These are phyloP conservation scores for Skeletonema grethae DNA, from an alignment of 108 stramenopile species.

Conservation along the genomic window DNA sequence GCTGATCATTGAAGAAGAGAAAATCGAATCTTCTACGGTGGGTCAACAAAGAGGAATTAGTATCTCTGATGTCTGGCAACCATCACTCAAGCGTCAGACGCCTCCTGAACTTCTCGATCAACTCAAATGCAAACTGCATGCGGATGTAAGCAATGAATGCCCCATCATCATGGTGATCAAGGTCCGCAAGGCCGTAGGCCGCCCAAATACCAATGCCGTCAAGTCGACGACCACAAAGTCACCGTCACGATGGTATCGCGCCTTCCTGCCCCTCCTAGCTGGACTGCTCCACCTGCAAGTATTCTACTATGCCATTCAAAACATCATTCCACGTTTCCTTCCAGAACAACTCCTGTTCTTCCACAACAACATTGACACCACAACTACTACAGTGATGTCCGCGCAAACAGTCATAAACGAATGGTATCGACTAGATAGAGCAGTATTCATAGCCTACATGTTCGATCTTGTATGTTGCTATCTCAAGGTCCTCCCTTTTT, in stretches of 20 bases:
- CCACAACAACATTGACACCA: neutral
- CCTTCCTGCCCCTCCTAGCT: constrained; percentile 17
- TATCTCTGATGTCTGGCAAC: too few relatives aligned
- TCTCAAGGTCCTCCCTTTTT: constrained; percentile 28
- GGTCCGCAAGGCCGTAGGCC: neutral
- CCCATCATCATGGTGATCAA: neutral
- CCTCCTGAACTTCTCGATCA: too few relatives aligned
- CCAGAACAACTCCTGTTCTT: neutral
- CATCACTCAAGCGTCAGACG: too few relatives aligned
- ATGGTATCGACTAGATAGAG: constrained; percentile 11
- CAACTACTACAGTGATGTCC: neutral
- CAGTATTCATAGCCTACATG: constrained; percentile 27
- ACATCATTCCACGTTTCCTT: constrained; percentile 5
- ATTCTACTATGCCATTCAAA: constrained; percentile 21
- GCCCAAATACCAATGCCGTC: neutral
- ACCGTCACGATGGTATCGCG: neutral
- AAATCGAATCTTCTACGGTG: too few relatives aligned
- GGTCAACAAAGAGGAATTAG: too few relatives aligned
- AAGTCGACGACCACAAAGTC: neutral
- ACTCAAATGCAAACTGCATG: too few relatives aligned
- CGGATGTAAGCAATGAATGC: neutral
- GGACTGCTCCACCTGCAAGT: constrained; percentile 16
- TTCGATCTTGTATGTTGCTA: constrained; percentile 27
- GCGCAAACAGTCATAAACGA: neutral
- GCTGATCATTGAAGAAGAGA: too few relatives aligned